Evolutionary conservation across 768 basidiomycete species (phyloP).

Genomic region (Termitomyces sp.): DNA sequence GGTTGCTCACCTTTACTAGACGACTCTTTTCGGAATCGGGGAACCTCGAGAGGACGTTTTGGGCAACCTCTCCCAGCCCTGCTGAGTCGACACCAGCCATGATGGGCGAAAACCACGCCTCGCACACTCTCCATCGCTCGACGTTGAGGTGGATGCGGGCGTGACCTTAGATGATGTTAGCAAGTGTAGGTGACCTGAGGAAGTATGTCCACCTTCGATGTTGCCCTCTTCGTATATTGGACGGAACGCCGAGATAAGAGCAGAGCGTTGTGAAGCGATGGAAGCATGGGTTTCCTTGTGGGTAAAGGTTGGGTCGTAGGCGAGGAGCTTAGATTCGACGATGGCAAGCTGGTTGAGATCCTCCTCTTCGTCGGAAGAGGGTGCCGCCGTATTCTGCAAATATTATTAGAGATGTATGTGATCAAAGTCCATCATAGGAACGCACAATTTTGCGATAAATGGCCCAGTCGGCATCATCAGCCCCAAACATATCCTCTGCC

Average conservation of each 20-base stretch:
- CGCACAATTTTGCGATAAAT: constrained; percentile 95
- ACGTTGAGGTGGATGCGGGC: constrained; percentile 85
- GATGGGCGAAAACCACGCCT: constrained; percentile 88
- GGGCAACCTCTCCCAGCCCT: constrained; percentile 89
- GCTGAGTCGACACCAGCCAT: constrained; percentile 96
- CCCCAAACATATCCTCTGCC: constrained; percentile 89
- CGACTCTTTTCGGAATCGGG: constrained; percentile 60
- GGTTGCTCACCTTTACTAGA: constrained; percentile 62
- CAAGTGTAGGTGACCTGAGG: background rate
- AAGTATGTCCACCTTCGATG: constrained; percentile 43
- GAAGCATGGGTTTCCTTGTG: constrained; percentile 79
- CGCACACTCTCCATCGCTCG: constrained; percentile 88
- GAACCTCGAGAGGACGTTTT: constrained; percentile 77
- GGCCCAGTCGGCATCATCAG: constrained; percentile 94
- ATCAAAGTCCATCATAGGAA: background rate
- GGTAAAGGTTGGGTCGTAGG: constrained; percentile 84
- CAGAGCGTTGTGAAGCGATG: constrained; percentile 71
- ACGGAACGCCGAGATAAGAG: constrained; percentile 81
- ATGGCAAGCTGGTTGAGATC: constrained; percentile 68
- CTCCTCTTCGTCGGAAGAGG: constrained; percentile 89
- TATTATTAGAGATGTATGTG: background rate
- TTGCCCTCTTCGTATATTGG: constrained; percentile 78
- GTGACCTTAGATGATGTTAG: constrained; percentile 37
- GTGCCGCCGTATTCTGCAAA: constrained; percentile 60
- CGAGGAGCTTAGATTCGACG: constrained; percentile 79